Evolutionary conservation across 2,329 filamentous ascomycete species (phyloP).

Genomic region (Ophiostoma sp.): DNA sequence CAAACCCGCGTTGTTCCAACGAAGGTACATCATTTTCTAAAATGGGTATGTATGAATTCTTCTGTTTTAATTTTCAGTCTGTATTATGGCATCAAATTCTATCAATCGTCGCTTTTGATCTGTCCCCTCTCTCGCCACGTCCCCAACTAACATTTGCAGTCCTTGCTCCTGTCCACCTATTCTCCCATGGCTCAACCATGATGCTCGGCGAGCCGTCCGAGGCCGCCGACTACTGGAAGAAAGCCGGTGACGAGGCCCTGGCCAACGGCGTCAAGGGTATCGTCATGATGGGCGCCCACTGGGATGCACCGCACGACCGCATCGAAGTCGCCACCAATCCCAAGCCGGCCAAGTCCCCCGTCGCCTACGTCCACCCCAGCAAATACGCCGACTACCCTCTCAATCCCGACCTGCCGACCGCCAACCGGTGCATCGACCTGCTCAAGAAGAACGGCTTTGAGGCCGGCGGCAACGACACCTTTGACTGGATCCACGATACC

Average conservation of each 20-base stretch:
- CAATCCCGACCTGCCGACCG: conserved; percentile 57
- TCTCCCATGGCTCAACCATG: conserved; percentile 71
- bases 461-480: conserved; percentile 52
- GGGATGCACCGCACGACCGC: conserved; percentile 57
- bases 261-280: conserved; percentile 60
- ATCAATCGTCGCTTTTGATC: too few relatives aligned
- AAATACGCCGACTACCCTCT: conserved; percentile 66
- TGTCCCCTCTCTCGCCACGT: too few relatives aligned
- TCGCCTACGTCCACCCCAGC: conserved; percentile 65
- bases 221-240: conserved; percentile 66
- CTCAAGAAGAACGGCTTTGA: conserved; percentile 56
- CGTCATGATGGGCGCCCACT: conserved; percentile 70
- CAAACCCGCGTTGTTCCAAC: background rate
- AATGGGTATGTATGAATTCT: background rate
- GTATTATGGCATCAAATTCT: too few relatives aligned
- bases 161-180: conserved; percentile 60
- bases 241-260: conserved; percentile 63
- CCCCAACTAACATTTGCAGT: too few relatives aligned
- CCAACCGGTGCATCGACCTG: conserved; percentile 50
- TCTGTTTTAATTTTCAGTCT: background rate
- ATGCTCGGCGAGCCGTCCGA: conserved; percentile 66
- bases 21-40: background rate
- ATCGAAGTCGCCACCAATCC: conserved; percentile 64
- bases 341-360: conserved; percentile 59
- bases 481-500: conserved; percentile 73